Conservation (phyloP, 2,329 filamentous ascomycete species). For the Cytospora mali region DNA sequence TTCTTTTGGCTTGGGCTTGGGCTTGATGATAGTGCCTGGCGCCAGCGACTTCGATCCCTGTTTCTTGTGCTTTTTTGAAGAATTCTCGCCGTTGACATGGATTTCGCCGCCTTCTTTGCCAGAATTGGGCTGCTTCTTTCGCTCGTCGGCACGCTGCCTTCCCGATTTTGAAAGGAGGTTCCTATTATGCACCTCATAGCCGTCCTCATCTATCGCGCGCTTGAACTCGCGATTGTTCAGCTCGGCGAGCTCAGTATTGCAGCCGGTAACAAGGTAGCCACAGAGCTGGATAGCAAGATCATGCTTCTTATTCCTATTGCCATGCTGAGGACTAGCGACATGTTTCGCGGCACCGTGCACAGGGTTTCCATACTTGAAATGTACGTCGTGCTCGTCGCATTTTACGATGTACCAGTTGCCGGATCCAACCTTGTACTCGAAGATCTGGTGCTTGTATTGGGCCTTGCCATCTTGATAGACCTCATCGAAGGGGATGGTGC, state of each 20-base stretch:
- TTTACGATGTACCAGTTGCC: constrained; percentile 42
- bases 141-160: constrained; percentile 21
- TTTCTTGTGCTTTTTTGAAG: constrained; percentile 5
- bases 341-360: constrained; percentile 44
- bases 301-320: constrained; percentile 35
- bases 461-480: constrained; percentile 40
- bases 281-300: constrained; percentile 37
- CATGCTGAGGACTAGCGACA: constrained; percentile 38
- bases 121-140: constrained; percentile 14
- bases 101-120: constrained; percentile 14
- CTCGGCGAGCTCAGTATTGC: constrained; percentile 34
- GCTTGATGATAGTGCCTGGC: constrained; percentile 30
- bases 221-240: constrained; percentile 40
- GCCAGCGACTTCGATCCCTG: constrained; percentile 1
- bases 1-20: constrained; percentile 35
- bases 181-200: constrained; percentile 35
- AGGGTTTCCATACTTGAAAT: constrained; percentile 39
- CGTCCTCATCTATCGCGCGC: constrained; percentile 34
- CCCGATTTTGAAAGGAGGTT: constrained; percentile 27
- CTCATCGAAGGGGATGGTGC: constrained; percentile 40
- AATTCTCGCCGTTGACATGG: constrained; percentile 4
- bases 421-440: constrained; percentile 35
- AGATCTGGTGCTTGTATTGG: constrained; percentile 39
- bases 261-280: constrained; percentile 41
- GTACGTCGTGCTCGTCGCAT: constrained; percentile 43